A percentile compares a stretch with the other conserved stretches of the same genome.
Conservation (phyloP, 495 filamentous ascomycete genomes). For the Penicillium macrosclerotiorum region DNA sequence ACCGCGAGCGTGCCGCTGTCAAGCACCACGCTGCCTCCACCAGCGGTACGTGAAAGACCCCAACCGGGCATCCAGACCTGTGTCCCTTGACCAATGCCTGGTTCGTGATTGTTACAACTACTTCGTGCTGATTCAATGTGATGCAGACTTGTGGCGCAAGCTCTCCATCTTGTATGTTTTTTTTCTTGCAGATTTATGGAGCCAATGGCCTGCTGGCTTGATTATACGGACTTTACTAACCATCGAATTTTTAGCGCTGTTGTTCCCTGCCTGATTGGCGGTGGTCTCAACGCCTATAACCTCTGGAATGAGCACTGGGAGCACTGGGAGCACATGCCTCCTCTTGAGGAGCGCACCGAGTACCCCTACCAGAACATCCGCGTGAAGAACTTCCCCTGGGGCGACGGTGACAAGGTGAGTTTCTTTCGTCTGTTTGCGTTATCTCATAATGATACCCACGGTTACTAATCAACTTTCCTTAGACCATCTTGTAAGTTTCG, state of each 20-base stretch:
- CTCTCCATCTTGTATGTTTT: conserved; percentile 83
- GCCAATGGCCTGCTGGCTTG: not conserved
- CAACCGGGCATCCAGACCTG: conserved; percentile 2
- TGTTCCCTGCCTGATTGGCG: conserved; percentile 66
- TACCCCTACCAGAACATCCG: conserved; percentile 96
- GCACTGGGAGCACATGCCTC: conserved; percentile 82
- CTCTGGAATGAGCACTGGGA: conserved; percentile 96
- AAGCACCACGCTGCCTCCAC: conserved; percentile 82
- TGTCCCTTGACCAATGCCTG: not conserved
- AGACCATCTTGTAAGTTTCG: conserved; percentile 67
- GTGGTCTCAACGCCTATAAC: conserved; percentile 75
- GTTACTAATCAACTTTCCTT: conserved; percentile 29
- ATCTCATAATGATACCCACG: too few relatives aligned
- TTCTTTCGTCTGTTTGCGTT: not conserved
- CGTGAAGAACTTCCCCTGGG: conserved; percentile 86
- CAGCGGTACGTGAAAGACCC: conserved; percentile 58
- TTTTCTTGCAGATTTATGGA: conserved; percentile 4
- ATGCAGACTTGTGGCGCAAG: conserved; percentile 85
- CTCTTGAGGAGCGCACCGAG: conserved; percentile 82
- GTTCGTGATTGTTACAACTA: not conserved
- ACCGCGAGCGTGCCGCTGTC: conserved; percentile 77
- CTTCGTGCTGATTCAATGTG: conserved; percentile 34
- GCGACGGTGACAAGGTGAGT: conserved; percentile 87
- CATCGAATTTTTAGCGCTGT: conserved; percentile 51
- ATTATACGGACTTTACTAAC: conserved; percentile 1